phyloP scores from a whole-genome alignment of 768 basidiomycete species.

The Lactifluus volemus region DNA sequence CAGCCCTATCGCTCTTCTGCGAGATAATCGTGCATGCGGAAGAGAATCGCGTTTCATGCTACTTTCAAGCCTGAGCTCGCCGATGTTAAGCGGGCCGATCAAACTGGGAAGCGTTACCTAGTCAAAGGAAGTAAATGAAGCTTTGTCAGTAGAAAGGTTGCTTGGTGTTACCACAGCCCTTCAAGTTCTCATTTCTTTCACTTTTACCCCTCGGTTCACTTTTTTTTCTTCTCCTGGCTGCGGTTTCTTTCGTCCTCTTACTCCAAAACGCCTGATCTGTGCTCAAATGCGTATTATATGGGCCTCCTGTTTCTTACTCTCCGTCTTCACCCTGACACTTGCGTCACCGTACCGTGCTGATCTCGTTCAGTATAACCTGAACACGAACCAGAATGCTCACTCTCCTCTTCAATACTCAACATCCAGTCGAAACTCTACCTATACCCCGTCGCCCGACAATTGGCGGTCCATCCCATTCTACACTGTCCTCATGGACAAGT shows the following conservation, averaged over 20 bases:
- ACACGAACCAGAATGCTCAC: slow-evolving; percentile 63
- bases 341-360: slow-evolving; percentile 63
- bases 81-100: background rate
- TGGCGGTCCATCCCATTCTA: slow-evolving; percentile 84
- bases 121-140: background rate
- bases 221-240: background rate
- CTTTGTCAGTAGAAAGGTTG: background rate
- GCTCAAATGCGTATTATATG: slow-evolving; percentile 25
- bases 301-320: slow-evolving; percentile 34
- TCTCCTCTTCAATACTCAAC: slow-evolving; percentile 58
- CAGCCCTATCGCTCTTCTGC: background rate
- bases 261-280: background rate
- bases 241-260: background rate
- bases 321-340: slow-evolving; percentile 30
- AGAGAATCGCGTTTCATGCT: background rate
- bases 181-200: background rate
- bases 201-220: background rate
- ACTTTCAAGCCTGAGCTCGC: background rate
- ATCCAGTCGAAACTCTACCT: slow-evolving; percentile 52
- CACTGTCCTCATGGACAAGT: slow-evolving; percentile 84
- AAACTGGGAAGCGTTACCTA: background rate
- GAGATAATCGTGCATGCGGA: background rate
- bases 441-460: slow-evolving; percentile 73
- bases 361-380: slow-evolving; percentile 69
- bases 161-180: background rate